Evolutionary conservation across 2,329 filamentous ascomycete species (phyloP), one percentile per base, ranked within the genome.

Genomic region (Colletotrichum lentis): DNA sequence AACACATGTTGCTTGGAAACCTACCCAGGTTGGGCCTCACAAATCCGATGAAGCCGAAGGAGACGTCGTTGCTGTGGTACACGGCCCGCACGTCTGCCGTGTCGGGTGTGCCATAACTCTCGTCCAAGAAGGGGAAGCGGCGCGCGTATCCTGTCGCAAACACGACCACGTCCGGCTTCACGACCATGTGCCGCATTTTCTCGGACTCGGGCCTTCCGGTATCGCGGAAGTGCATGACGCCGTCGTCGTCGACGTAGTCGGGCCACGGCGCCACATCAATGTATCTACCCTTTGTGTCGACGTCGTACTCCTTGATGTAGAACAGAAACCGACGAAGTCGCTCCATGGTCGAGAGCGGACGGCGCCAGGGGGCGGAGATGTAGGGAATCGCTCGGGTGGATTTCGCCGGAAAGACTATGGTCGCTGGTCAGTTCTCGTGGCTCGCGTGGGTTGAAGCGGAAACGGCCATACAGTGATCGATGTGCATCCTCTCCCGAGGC

Each of bases 1-100:
- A 10, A 1, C 2, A 16, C 1, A 18, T 1, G 3, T 20, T 3
- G 1, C 16, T 12, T 2, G 3, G 22, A 14, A 3, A 2, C 37
- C 41, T 44, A 78, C 80, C 80, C 41, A 83, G 75, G 12, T 78
- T 75, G 1, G 82, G 83, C 1, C 83, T 78, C 5, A 84, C 75
- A 61, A 84, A 84, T 4, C 83, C 83, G 53, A 85, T 81, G 70
- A 81, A 85, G 3, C 77, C 81, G 0, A 84, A 71, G 0, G 76
- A 76, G 0, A 80, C 74, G 43, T 82, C 77, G 4, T 74, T 74
- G 5, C 73, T 64, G 24, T 76, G 77, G 73, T 88, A 88, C 43
- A 90, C 79, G 24, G 82, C 79, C 18, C 85, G 82, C 16, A 88
- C 82, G 65, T 83, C 81, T 12, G 81, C 77, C 54, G 87, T 81